phyloP scores from a whole-genome alignment of 768 basidiomycete genomes.

The Suillus sp. region DNA sequence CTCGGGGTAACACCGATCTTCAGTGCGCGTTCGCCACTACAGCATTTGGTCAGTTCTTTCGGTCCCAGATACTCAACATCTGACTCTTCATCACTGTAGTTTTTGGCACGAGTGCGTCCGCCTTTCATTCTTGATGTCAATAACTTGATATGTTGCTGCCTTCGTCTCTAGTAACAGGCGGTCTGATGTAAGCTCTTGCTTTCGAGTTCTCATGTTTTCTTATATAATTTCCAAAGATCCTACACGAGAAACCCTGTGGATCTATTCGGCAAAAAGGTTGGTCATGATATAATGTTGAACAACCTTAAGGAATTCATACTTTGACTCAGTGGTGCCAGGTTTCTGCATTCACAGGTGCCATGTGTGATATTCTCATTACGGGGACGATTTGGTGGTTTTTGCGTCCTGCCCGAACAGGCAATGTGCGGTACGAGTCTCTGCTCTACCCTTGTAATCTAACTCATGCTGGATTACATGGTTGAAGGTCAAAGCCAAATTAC shows the following conservation, averaged over 20 bases:
- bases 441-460: not conserved
- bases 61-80: not conserved
- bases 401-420: conserved; percentile 15
- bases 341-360: conserved; percentile 19
- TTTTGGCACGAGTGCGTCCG: conserved; percentile 19
- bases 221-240: conserved; percentile 13
- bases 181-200: not conserved
- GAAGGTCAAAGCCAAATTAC: conserved; percentile 5
- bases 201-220: not conserved
- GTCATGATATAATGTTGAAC: not conserved
- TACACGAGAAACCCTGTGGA: conserved; percentile 11
- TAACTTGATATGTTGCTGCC: conserved; percentile 4
- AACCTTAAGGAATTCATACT: not conserved
- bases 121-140: not conserved
- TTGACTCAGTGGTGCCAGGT: conserved; percentile 14
- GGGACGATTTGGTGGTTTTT: conserved; percentile 20
- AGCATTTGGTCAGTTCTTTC: conserved; percentile 18
- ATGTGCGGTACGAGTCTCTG: conserved; percentile 16
- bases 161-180: conserved; percentile 14
- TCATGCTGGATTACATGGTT: conserved; percentile 6
- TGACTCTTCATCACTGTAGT: conserved; percentile 10
- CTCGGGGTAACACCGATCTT: conserved; percentile 4
- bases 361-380: conserved; percentile 27
- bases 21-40: conserved; percentile 14
- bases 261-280: conserved; percentile 13